A percentile compares a stretch with the other conserved stretches of the same genome.
These are phyloP conservation scores for Trichosanthes cucumerina DNA, from an alignment of 306 rosid genomes.

Conservation along the genomic window DNA sequence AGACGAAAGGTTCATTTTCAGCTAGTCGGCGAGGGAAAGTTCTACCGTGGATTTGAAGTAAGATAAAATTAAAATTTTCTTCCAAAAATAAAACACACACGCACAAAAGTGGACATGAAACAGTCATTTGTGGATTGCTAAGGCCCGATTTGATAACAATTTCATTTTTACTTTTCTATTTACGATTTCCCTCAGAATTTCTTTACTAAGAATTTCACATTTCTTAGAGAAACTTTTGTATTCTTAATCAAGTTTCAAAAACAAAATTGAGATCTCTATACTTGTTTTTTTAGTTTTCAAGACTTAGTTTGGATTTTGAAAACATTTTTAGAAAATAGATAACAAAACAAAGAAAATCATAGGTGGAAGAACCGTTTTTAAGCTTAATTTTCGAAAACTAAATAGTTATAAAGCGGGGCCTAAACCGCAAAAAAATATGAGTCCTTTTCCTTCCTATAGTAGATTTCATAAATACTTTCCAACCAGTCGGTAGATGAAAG, in stretches of 20 bases:
- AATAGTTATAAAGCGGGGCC: too few relatives aligned
- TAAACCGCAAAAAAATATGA: not conserved
- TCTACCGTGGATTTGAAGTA: constrained; percentile 74
- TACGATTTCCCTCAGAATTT: not conserved
- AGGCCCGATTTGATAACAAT: too few relatives aligned
- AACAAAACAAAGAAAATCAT: not conserved
- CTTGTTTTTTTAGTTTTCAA: too few relatives aligned
- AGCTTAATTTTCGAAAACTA: too few relatives aligned
- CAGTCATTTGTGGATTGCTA: not conserved
- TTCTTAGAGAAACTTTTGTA: not conserved
- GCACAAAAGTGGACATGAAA: not conserved
- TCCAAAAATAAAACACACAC: not conserved
- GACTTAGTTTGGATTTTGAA: too few relatives aligned
- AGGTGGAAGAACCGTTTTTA: not conserved
- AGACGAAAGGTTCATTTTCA: constrained; percentile 56
- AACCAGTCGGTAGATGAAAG: not conserved
- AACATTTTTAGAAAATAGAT: too few relatives aligned
- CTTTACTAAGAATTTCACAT: too few relatives aligned
- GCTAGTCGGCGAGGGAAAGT: constrained; percentile 52
- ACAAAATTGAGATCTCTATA: too few relatives aligned
- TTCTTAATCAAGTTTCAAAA: not conserved
- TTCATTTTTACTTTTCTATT: too few relatives aligned
- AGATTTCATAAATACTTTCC: not conserved
- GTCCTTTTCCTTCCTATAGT: not conserved
- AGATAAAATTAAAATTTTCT: not conserved